Conservation (phyloP, 495 filamentous ascomycete species). For the Pseudevernia furfuracea region DNA sequence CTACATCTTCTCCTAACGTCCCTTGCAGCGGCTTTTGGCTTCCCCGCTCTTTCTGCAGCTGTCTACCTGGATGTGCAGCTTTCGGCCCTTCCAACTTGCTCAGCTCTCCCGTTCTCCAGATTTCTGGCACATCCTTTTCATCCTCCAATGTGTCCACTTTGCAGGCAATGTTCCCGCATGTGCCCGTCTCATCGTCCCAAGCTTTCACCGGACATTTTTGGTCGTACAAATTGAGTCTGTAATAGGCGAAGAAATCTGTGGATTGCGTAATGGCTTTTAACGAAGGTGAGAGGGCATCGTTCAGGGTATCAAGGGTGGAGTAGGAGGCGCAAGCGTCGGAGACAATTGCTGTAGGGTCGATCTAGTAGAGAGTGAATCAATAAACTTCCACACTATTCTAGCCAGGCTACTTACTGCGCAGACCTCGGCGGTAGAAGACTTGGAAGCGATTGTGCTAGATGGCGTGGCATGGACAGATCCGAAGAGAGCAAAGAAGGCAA, state of each 20-base stretch:
- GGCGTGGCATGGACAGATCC: conserved; percentile 39
- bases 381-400: neutral
- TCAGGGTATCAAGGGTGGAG: conserved; percentile 75
- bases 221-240: conserved; percentile 91
- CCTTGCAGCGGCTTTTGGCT: conserved; percentile 70
- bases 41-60: conserved; percentile 58
- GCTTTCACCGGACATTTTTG: conserved; percentile 76
- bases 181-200: conserved; percentile 85
- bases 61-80: conserved; percentile 75
- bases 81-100: conserved; percentile 89
- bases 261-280: conserved; percentile 71
- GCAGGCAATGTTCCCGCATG: conserved; percentile 97
- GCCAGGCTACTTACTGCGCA: conserved; percentile 52
- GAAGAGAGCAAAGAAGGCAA: conserved; percentile 69
- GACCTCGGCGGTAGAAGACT: conserved; percentile 42
- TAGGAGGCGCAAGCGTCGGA: conserved; percentile 93
- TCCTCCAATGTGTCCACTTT: conserved; percentile 95
- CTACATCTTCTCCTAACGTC: conserved; percentile 73
- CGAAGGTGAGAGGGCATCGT: conserved; percentile 68
- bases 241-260: conserved; percentile 97
- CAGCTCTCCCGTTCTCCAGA: conserved; percentile 88
- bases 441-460: conserved; percentile 35
- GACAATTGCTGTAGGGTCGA: conserved; percentile 55
- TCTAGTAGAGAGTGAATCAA: conserved; percentile 36
- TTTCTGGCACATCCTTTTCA: conserved; percentile 82